phyloP scores from a whole-genome alignment of 2,329 filamentous ascomycete genomes.

The Ascochyta fabae region DNA sequence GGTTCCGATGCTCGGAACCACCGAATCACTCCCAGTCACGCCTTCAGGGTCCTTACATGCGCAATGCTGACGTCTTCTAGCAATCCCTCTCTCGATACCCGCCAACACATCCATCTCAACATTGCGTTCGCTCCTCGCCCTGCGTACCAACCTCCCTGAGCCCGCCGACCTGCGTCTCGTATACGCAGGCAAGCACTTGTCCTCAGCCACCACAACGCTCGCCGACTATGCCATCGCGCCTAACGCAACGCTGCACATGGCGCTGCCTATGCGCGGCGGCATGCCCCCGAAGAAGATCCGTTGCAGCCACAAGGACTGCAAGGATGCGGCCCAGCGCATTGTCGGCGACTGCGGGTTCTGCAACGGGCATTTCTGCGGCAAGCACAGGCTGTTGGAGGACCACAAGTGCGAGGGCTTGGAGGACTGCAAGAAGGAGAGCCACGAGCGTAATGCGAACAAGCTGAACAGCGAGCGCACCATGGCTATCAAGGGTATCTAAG shows the following conservation, averaged over 20 bases:
- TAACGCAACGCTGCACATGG: constrained; percentile 61
- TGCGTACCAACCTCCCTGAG: constrained; percentile 61
- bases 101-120: constrained; percentile 61
- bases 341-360: constrained; percentile 97
- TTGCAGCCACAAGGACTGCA: constrained; percentile 90
- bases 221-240: constrained; percentile 56
- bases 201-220: constrained; percentile 52
- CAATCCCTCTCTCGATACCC: constrained; percentile 63
- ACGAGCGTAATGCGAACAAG: constrained; percentile 91
- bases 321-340: constrained; percentile 85
- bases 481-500: constrained; percentile 87
- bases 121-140: constrained; percentile 62
- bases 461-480: constrained; percentile 91
- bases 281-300: constrained; percentile 76
- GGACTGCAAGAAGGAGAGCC: constrained; percentile 97
- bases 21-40: constrained; percentile 9
- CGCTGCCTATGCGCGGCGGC: constrained; percentile 63
- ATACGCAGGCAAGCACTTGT: constrained; percentile 64
- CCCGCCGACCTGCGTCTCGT: constrained; percentile 61
- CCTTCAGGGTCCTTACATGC: constrained; percentile 4
- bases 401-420: constrained; percentile 93
- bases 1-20: constrained; percentile 26
- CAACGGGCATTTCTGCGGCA: constrained; percentile 90
- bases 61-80: constrained; percentile 48
- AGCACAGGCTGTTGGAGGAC: constrained; percentile 90